Evolutionary conservation across 2,329 filamentous ascomycete genomes (phyloP), one percentile per base, ranked within the genome.

Genomic region (Pyrenophora tritici-repentis): DNA sequence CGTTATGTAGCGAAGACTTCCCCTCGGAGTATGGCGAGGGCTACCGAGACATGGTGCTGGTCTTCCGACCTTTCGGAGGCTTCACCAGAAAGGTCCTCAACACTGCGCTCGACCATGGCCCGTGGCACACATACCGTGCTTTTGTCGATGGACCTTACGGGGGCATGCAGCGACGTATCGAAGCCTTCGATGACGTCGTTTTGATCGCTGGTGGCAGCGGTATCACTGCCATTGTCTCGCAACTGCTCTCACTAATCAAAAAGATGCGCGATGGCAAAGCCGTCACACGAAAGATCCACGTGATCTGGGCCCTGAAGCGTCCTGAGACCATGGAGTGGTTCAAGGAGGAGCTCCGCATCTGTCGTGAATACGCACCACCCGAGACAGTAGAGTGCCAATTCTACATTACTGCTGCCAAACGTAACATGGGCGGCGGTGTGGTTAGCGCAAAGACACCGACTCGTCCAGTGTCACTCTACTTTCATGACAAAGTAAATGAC

Each of bases 291-390:
- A 90, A 88, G 58, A 88, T 97, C 4, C 88, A 94, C 13, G 90
- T 97, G 1, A 84, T 97, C n/a, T 97, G 93, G 93, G 86, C 92
- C 4, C 79, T 97, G 60, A 96, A 94, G 75, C 85, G 89, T 48
- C 86, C 94, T 12, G 93, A 97, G 73, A 90, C 91, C 1, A 91
- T 97, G 86, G 91, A 97, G 70, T 97, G 93, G 93, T 97, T 97
- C 80, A 89, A 90, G 59, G 92, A 97, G 75, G 93, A 97, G 73
- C 80, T 97, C 51, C 85, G 91, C 40, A 96, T 97, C 65, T 96
- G 93, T 75, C 85, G 91, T 63, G 90, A 97, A 73, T 88, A 86
- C 42, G 92, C 93, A 8, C 93, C 93, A 1, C 89, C 90, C 0
- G 90, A 94, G 68, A 88, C 89, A 24, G 89, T 97, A 7, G 90